Conservation (phyloP, 2,329 filamentous ascomycete genomes). For the Hymenoscyphus occultus region DNA sequence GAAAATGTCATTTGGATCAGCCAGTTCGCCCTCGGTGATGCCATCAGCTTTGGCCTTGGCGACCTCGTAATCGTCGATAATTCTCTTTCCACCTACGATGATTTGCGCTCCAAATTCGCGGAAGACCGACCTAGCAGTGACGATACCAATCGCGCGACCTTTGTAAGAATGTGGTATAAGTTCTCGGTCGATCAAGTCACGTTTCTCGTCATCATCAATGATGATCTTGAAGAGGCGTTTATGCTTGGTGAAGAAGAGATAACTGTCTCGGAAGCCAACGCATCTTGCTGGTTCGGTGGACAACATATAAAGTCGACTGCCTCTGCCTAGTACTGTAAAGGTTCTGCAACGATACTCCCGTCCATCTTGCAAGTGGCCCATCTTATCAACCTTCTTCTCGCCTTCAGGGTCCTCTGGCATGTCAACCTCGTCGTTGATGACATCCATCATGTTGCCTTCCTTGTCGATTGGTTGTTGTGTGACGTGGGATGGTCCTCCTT, state of each 20-base stretch:
- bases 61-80: conserved; percentile 88
- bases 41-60: conserved; percentile 71
- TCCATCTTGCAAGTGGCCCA: conserved; percentile 76
- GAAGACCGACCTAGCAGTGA: conserved; percentile 94
- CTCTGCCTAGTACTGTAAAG: conserved; percentile 83
- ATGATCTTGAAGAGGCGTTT: conserved; percentile 97
- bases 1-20: conserved; percentile 84
- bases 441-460: conserved; percentile 87
- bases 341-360: conserved; percentile 94
- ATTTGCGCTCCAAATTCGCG: conserved; percentile 94
- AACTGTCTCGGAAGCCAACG: conserved; percentile 95
- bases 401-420: conserved; percentile 84
- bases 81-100: conserved; percentile 81
- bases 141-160: conserved; percentile 92
- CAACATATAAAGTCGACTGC: conserved; percentile 90
- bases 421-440: conserved; percentile 87
- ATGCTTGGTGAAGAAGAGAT: conserved; percentile 98
- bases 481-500: conserved; percentile 68
- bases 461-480: conserved; percentile 87
- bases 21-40: conserved; percentile 81
- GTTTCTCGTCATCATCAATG: conserved; percentile 94
- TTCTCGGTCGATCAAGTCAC: conserved; percentile 89
- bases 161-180: conserved; percentile 99
- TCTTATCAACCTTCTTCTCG: conserved; percentile 89
- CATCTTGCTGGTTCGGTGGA: conserved; percentile 96